Evolutionary conservation across 1,139 yeast species (phyloP), one percentile per base, ranked within the genome.

Genomic region (Diutina siamensis): DNA sequence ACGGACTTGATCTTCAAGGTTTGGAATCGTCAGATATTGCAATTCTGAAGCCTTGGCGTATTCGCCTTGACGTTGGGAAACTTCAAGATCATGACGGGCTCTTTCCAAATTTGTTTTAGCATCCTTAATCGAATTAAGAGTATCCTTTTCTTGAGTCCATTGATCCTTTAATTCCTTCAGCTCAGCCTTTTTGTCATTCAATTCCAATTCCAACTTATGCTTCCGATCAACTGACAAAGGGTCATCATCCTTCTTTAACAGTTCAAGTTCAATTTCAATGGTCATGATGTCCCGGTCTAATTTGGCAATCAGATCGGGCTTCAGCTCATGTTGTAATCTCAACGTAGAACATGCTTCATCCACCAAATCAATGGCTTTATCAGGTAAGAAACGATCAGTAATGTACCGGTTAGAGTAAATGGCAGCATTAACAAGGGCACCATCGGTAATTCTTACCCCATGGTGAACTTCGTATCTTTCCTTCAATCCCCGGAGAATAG

Each of bases 311-410:
- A 92, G 87, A 58, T 92, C 98, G 0, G 98, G 98, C 60, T 88
- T 88, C 2, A 96, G 86, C 64, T 92, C 98, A 59, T 92, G 97
- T 62, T 92, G 98, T 50, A 92, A 69, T 52, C 98, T 71, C 51
- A 92, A 70, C 0, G 95, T 94, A 1, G 97, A 92, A 64, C 97
- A 88, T 0, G 98, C 97, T 60, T 92, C 98, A 63, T 92, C 98
- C 2, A 92, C 94, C 54, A 92, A 72, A 63, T 92, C 97, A 53
- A 92, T 88, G 10, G 97, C 97, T 65, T 92, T 92, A 60, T 92
- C 98, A 0, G 98, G 98, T 44, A 92, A 68, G 56, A 80, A 87
- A 47, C 97, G 67, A 60, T 92, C 97, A 7, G 95, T 85, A 47
- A 92, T 86, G 60, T 92, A 92, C 52, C 98, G 73, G 57, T 87